Percentiles rank a stretch among this genome's conserved stretches.
phyloP scores from a whole-genome alignment of 805 yeast genomes.

The Monosporozyma solicola region DNA sequence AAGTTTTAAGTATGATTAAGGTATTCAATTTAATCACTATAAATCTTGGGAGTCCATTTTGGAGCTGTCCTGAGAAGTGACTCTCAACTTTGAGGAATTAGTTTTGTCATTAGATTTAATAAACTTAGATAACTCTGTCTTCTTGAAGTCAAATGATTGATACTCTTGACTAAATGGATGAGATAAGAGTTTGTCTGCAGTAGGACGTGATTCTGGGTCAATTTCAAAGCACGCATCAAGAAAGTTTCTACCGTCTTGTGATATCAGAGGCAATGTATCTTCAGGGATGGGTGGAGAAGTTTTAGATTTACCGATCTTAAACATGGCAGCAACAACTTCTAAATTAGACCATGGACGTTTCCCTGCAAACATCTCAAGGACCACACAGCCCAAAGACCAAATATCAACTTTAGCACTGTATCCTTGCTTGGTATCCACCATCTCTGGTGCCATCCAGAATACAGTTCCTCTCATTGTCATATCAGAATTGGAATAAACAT shows the following conservation, averaged over 20 bases:
- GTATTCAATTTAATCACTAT: not conserved
- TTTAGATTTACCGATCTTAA: conserved; percentile 75
- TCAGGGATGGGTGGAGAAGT: conserved; percentile 94
- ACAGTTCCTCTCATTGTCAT: conserved; percentile 99
- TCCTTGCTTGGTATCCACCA: conserved; percentile 85
- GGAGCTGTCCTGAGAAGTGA: conserved; percentile 8
- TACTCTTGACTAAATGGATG: conserved; percentile 44
- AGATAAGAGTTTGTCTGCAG: conserved; percentile 55
- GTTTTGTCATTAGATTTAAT: conserved; percentile 38
- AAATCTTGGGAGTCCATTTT: not conserved
- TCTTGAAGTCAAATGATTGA: conserved; percentile 39
- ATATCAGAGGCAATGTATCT: conserved; percentile 61
- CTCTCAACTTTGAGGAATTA: conserved; percentile 24
- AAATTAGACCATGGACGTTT: conserved; percentile 95
- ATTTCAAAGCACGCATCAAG: conserved; percentile 65
- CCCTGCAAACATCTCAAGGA: conserved; percentile 95
- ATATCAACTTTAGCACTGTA: conserved; percentile 97
- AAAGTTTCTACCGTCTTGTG: conserved; percentile 58
- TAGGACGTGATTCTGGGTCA: conserved; percentile 81
- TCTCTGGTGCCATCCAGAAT: conserved; percentile 99
- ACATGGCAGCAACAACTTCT: conserved; percentile 91
- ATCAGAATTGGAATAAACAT: conserved; percentile 85
- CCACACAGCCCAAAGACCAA: conserved; percentile 97
- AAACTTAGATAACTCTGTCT: conserved; percentile 47
- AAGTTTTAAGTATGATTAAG: not conserved